Base-by-base conservation (phyloP, 1,284 basidiomycete genomes). In the Agroathelia rolfsii region DNA sequence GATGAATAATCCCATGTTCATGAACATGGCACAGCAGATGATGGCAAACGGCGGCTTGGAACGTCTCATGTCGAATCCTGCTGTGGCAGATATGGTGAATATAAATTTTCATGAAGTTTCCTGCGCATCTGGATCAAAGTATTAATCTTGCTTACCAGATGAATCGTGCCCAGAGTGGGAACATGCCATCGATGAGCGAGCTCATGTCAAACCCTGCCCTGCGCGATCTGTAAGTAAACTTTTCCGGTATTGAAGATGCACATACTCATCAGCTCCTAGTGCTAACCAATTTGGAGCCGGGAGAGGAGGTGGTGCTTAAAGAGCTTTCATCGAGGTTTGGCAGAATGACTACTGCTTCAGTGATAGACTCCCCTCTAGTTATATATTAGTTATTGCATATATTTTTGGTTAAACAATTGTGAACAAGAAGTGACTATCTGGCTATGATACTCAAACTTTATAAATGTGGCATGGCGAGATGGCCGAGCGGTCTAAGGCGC, bases 1-100 rank as follows among this genome's bases (percentile, higher is more conserved):
- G 53, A 80, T 98, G 84, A 85, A 80, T 60, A 96, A 98, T 60
- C 94, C 94, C 2, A 79, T 79, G 59, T 71, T 93, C 63, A 88
- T 87, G 83, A 68, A 76, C 34, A 88, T 90, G 86, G 82, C 93
- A 3, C 85, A 93, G 61, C 79, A 86, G 55, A 76, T 98, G 78
- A 89, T 89, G 70, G 66, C 72, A 19, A 89, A 85, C 49, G 94
- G 94, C 24, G 92, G 93, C 5, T 50, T 98, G 31, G 86, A 88
- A 32, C 64, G 64, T 36, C 55, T 97, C 24, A 92, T 96, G 89
- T 66, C 72, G 39, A 92, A 93, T 52, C 89, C 90, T 10, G 54
- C 72, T 13, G 63, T 94, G 28, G 67, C 79, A 12, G 73, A 76
- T 47, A 88, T 93, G 83, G 81, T 83, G n/a, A n/a, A 57, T 44